phyloP scores from a whole-genome alignment of 495 filamentous ascomycete genomes.

The Bacidia gigantensis region DNA sequence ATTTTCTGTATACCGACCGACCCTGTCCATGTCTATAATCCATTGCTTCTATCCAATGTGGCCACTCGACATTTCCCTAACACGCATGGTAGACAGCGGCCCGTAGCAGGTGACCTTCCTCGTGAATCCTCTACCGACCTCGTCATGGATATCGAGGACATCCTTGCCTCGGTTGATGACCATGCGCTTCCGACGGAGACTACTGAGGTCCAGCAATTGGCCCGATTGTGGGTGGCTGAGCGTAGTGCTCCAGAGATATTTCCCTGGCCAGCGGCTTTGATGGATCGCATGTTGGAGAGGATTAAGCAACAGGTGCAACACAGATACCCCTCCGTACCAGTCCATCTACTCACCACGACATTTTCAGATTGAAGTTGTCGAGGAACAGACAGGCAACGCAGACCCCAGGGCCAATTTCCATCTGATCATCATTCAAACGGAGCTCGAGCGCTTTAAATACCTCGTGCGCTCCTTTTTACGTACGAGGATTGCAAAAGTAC shows the following conservation, averaged over 20 bases:
- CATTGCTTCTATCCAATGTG: too few relatives aligned
- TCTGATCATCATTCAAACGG: slow-evolving; percentile 91
- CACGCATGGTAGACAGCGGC: neutral
- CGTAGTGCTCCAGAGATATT: slow-evolving; percentile 75
- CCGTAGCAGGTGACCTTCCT: neutral
- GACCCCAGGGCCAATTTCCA: slow-evolving; percentile 81
- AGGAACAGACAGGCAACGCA: slow-evolving; percentile 45
- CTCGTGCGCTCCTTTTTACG: slow-evolving; percentile 74
- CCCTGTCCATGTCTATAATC: too few relatives aligned
- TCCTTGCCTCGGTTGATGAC: slow-evolving; percentile 66
- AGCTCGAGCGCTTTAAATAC: slow-evolving; percentile 86
- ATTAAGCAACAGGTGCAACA: slow-evolving; percentile 49
- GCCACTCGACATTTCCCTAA: too few relatives aligned
- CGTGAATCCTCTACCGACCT: neutral
- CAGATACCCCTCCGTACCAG: neutral
- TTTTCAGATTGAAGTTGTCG: slow-evolving; percentile 39
- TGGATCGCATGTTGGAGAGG: slow-evolving; percentile 66
- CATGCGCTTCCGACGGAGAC: slow-evolving; percentile 42
- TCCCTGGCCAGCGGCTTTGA: slow-evolving; percentile 47
- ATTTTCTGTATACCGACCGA: too few relatives aligned
- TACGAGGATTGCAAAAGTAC: slow-evolving; percentile 66
- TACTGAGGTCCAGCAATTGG: slow-evolving; percentile 74
- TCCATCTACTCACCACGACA: slow-evolving; percentile 20
- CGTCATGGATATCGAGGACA: slow-evolving; percentile 78
- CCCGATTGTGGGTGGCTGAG: slow-evolving; percentile 86